Conservation (phyloP, 176 grass and related monocot genomes). For the Oryza rufipogon region DNA sequence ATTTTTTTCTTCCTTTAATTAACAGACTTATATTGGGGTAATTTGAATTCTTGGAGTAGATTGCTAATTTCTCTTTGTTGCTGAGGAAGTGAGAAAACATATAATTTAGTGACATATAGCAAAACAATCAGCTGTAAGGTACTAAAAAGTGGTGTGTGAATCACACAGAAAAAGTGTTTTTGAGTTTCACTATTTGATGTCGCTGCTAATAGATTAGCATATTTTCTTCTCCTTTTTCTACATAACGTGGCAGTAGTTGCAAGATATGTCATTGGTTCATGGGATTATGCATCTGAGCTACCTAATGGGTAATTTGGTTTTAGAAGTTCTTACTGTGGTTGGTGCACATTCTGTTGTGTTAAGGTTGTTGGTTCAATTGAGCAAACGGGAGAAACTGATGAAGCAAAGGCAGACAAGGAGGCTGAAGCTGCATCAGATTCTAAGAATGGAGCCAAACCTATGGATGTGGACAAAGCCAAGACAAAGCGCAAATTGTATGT, state of each 20-base stretch:
- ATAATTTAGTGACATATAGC: neutral
- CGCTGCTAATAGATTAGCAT: neutral
- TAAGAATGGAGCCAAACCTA: slow-evolving; percentile 71
- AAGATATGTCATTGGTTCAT: slow-evolving; percentile 17
- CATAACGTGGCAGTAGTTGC: neutral
- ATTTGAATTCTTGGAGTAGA: slow-evolving; percentile 21
- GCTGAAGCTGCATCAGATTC: slow-evolving; percentile 66
- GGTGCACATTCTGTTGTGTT: slow-evolving; percentile 37
- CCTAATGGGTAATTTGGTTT: neutral
- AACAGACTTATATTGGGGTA: neutral
- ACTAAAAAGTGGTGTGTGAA: neutral
- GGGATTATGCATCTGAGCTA: slow-evolving; percentile 5
- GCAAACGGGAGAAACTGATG: slow-evolving; percentile 58
- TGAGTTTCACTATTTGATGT: neutral
- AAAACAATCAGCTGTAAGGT: neutral
- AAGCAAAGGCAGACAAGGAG: slow-evolving; percentile 77
- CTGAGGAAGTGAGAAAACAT: neutral
- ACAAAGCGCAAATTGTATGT: slow-evolving; percentile 85
- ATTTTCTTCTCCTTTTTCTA: slow-evolving; percentile 1
- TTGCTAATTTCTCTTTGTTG: slow-evolving; percentile 2
- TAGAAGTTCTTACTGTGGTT: slow-evolving; percentile 7
- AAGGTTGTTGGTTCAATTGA: slow-evolving; percentile 94
- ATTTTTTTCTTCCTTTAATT: neutral
- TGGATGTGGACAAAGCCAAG: slow-evolving; percentile 79
- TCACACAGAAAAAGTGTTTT: slow-evolving; percentile 18